Evolutionary conservation across 352 stramenopile genomes (phyloP).

Genomic region (Globisporangium viniferum): DNA sequence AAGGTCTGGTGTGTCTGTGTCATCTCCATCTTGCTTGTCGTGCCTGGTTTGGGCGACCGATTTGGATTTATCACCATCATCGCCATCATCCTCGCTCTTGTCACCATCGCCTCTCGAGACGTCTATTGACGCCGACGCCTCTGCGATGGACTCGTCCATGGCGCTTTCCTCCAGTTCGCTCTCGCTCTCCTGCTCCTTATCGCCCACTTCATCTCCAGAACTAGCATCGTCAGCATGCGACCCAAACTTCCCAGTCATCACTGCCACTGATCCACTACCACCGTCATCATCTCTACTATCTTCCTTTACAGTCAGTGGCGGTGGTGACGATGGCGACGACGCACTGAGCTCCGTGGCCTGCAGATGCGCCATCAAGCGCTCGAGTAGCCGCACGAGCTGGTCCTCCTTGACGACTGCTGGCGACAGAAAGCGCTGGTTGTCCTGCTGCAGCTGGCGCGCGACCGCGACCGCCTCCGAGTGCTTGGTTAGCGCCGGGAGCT

Average conservation of each 20-base stretch:
- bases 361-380: conserved; percentile 58
- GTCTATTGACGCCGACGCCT: conserved; percentile 36
- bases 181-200: conserved; percentile 16
- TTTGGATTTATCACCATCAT: background rate
- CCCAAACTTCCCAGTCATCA: background rate
- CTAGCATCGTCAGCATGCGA: background rate
- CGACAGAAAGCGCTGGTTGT: conserved; percentile 59
- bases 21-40: background rate
- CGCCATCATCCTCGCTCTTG: conserved; percentile 1
- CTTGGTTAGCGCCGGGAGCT: conserved; percentile 59
- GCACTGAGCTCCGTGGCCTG: conserved; percentile 15
- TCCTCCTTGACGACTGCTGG: conserved; percentile 60
- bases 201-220: background rate
- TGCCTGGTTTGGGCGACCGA: background rate
- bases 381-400: conserved; percentile 60
- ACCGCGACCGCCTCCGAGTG: conserved; percentile 45
- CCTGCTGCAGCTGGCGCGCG: conserved; percentile 52
- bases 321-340: background rate
- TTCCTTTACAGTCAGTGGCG: background rate
- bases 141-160: conserved; percentile 38
- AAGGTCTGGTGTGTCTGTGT: background rate
- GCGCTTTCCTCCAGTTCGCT: conserved; percentile 34
- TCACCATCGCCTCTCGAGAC: conserved; percentile 9
- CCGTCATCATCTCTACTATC: background rate
- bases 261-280: background rate